Conservation (phyloP, 768 basidiomycete genomes). For the Lentinula guzmanii region DNA sequence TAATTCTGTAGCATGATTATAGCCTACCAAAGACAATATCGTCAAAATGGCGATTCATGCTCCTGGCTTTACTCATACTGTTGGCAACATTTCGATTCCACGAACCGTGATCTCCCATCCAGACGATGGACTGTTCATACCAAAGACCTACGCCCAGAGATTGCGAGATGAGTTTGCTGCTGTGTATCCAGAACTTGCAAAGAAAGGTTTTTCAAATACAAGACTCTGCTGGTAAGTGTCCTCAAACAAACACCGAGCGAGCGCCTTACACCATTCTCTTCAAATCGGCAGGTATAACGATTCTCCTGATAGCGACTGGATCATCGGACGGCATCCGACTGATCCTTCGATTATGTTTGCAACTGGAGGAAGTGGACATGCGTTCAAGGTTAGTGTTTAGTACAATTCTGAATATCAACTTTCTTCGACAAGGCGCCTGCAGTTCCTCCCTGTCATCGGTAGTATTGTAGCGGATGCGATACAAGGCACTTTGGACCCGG, state of each 20-base stretch:
- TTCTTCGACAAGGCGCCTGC: neutral
- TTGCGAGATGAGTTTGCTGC: conserved; percentile 46
- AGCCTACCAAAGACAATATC: conserved; percentile 66
- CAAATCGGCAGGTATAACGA: conserved; percentile 72
- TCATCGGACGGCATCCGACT: conserved; percentile 67
- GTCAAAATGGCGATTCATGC: conserved; percentile 78
- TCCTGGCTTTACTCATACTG: conserved; percentile 60
- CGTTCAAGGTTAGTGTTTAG: conserved; percentile 56
- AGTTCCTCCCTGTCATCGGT: conserved; percentile 90
- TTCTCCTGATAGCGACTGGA: conserved; percentile 80
- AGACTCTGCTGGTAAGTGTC: conserved; percentile 79
- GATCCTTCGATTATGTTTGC: conserved; percentile 67
- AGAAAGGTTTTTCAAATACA: conserved; percentile 65
- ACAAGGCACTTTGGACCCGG: conserved; percentile 52
- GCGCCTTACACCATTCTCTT: neutral
- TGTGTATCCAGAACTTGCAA: conserved; percentile 74
- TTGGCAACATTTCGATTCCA: conserved; percentile 59
- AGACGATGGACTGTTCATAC: conserved; percentile 57
- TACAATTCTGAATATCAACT: neutral
- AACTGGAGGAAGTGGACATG: conserved; percentile 86
- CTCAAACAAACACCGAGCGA: neutral
- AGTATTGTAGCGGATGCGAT: conserved; percentile 68
- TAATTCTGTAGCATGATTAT: neutral
- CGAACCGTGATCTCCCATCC: conserved; percentile 65
- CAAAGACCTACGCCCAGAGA: conserved; percentile 41